These are phyloP conservation scores for Salix koriyanagi DNA, from an alignment of 345 rosid species.

Conservation along the genomic window DNA sequence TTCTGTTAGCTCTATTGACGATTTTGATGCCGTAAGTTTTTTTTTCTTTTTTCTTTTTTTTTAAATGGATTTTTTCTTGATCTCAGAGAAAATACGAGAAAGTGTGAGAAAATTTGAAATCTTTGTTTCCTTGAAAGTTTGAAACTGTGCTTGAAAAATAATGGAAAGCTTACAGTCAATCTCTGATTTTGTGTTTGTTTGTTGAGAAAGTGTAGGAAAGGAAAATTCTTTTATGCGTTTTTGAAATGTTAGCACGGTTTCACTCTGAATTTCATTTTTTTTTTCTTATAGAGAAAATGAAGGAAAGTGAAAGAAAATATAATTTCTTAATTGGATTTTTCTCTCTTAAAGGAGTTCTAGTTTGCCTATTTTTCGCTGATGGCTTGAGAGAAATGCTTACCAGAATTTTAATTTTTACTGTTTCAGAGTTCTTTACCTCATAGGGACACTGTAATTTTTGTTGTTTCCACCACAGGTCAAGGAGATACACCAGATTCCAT, in stretches of 20 bases:
- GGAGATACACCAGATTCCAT: constrained; percentile 90
- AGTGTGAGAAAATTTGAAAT: neutral
- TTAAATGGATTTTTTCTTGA: neutral
- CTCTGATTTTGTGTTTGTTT: neutral
- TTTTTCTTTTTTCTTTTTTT: too few species aligned
- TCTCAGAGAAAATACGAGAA: neutral
- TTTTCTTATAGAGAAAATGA: too few species aligned
- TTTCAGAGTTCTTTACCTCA: constrained; percentile 57
- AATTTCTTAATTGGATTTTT: too few species aligned
- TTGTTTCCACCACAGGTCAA: constrained; percentile 93
- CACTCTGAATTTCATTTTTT: too few species aligned
- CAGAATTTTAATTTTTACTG: constrained; percentile 6
- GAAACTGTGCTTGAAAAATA: neutral
- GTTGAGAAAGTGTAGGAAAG: neutral
- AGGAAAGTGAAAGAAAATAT: too few species aligned
- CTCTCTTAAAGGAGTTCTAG: neutral
- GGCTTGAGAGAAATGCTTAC: neutral
- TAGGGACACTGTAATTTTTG: constrained; percentile 61
- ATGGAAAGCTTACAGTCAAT: neutral
- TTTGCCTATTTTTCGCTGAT: neutral
- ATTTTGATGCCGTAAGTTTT: constrained; percentile 55
- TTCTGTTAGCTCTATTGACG: constrained; percentile 47
- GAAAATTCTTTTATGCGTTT: too few species aligned
- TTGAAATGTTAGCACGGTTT: too few species aligned
- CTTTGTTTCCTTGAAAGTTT: neutral